Conservation (phyloP, 768 basidiomycete genomes). For the Calocybe indica region DNA sequence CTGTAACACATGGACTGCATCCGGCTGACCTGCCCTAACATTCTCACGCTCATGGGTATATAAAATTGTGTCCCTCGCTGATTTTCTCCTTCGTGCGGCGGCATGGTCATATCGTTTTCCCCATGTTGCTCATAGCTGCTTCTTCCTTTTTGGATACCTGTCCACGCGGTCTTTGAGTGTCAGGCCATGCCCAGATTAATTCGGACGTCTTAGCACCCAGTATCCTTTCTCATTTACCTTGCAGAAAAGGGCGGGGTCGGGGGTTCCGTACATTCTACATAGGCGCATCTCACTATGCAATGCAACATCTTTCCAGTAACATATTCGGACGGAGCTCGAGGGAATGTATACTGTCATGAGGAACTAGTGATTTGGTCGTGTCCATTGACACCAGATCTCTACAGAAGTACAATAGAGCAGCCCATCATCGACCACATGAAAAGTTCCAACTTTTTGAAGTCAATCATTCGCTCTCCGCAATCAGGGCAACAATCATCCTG, state of each 20-base stretch:
- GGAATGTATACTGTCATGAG: background rate
- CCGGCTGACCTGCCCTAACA: conserved; percentile 28
- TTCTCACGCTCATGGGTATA: conserved; percentile 26
- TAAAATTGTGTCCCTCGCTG: conserved; percentile 6
- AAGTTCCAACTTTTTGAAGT: no score
- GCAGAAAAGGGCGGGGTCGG: conserved; percentile 71
- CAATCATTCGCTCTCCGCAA: conserved; percentile 65
- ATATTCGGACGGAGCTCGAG: conserved; percentile 2
- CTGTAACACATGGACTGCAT: background rate
- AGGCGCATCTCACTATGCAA: background rate
- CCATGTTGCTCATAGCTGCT: conserved; percentile 87
- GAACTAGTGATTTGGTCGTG: no score
- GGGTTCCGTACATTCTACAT: conserved; percentile 46
- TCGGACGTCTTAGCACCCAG: conserved; percentile 80
- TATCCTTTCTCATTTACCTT: conserved; percentile 38
- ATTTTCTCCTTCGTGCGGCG: conserved; percentile 62
- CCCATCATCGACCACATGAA: no score
- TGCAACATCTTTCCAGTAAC: background rate
- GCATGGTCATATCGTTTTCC: conserved; percentile 68
- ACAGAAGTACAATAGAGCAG: no score
- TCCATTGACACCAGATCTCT: no score
- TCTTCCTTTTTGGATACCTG: conserved; percentile 23
- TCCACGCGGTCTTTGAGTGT: conserved; percentile 81
- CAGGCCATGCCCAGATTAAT: conserved; percentile 74
- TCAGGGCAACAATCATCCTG: conserved; percentile 85